Conservation (phyloP, 805 yeast genomes). For the Ogataea populi-albae region DNA sequence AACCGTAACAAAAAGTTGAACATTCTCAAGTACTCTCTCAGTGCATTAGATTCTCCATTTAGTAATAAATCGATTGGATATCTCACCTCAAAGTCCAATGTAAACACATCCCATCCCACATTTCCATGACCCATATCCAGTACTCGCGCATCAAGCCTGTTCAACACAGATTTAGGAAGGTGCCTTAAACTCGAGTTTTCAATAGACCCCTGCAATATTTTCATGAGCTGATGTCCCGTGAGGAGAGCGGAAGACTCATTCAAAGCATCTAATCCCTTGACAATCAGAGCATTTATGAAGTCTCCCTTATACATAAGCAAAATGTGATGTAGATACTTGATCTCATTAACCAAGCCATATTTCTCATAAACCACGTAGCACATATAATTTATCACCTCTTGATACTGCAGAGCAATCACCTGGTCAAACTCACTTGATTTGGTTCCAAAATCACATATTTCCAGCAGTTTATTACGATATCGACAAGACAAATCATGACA, state of each 20-base stretch:
- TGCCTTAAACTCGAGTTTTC: slow-evolving; percentile 48
- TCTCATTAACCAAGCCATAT: slow-evolving; percentile 48
- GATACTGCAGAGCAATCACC: slow-evolving; percentile 43
- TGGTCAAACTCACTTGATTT: slow-evolving; percentile 26
- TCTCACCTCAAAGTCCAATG: slow-evolving; percentile 66
- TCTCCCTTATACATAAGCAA: slow-evolving; percentile 78
- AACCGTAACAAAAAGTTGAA: slow-evolving; percentile 86
- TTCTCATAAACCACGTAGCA: slow-evolving; percentile 48
- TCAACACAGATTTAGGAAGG: slow-evolving; percentile 38
- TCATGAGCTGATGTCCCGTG: slow-evolving; percentile 63
- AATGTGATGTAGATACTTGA: slow-evolving; percentile 61
- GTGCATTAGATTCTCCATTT: slow-evolving; percentile 40
- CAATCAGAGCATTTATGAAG: slow-evolving; percentile 64
- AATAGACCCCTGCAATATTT: slow-evolving; percentile 63
- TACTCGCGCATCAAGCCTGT: slow-evolving; percentile 77
- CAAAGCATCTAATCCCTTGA: slow-evolving; percentile 51
- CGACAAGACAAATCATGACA: slow-evolving; percentile 14
- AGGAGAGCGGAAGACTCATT: slow-evolving; percentile 61
- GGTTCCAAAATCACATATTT: slow-evolving; percentile 34
- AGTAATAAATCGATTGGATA: slow-evolving; percentile 56
- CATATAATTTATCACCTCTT: slow-evolving; percentile 52
- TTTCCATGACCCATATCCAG: slow-evolving; percentile 68
- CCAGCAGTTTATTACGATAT: slow-evolving; percentile 6
- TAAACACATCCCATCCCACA: slow-evolving; percentile 90
- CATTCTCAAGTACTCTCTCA: slow-evolving; percentile 66